A percentile compares a stretch with the other conserved stretches of the same genome.
Conservation (phyloP, 2,329 filamentous ascomycete species). For the Myrmaecium sp. region DNA sequence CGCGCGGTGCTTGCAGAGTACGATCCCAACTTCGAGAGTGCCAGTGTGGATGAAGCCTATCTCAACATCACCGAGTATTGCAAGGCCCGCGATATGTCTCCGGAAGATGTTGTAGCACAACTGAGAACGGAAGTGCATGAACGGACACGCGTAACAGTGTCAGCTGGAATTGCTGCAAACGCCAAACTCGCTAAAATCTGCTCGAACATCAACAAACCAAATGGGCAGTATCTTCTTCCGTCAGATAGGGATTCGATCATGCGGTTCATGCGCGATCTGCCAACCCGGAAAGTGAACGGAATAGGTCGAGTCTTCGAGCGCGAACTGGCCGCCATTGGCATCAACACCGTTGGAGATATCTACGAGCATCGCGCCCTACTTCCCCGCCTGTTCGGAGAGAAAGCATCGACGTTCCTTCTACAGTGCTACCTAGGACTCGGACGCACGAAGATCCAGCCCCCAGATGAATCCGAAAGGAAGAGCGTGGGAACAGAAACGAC, state of each 20-base stretch:
- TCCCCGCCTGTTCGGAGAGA: conserved; percentile 71
- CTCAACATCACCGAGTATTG: conserved; percentile 86
- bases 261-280: conserved; percentile 67
- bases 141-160: conserved; percentile 70
- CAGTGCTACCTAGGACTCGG: conserved; percentile 75
- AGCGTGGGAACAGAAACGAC: conserved; percentile 89
- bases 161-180: conserved; percentile 86
- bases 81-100: conserved; percentile 43
- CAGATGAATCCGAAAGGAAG: conserved; percentile 80
- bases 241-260: conserved; percentile 61
- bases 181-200: conserved; percentile 88
- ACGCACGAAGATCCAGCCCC: conserved; percentile 67
- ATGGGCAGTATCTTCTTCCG: conserved; percentile 69
- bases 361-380: conserved; percentile 60
- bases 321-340: conserved; percentile 71
- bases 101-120: conserved; percentile 59
- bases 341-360: conserved; percentile 80
- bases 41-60: conserved; percentile 92
- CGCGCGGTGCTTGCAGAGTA: conserved; percentile 71
- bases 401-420: conserved; percentile 74
- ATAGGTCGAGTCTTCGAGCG: conserved; percentile 89
- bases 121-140: conserved; percentile 63
- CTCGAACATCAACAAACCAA: conserved; percentile 91
- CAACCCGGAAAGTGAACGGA: conserved; percentile 83
- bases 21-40: conserved; percentile 78